A percentile compares a stretch with the other conserved stretches of the same genome.
Conservation (phyloP, 257 asterid species). For the Solanum dulcamara region DNA sequence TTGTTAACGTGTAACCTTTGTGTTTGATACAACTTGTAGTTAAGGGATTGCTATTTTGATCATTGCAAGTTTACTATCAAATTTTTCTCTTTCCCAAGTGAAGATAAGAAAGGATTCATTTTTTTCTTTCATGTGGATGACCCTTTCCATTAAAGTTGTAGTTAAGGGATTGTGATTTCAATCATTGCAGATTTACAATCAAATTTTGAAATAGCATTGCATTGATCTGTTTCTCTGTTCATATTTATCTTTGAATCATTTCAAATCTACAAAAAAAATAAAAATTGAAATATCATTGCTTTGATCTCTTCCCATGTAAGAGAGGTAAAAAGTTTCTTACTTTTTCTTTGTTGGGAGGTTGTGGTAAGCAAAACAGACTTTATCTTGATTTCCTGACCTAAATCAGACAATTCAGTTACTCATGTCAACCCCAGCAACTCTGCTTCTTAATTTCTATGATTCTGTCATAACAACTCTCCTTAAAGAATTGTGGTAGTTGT, state of each 20-base stretch:
- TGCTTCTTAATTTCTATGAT: not conserved
- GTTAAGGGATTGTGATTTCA: not conserved
- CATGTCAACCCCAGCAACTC: not conserved
- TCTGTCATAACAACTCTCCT: not conserved
- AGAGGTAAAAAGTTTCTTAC: not conserved
- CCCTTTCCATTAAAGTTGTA: not conserved
- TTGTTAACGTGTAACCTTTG: not conserved
- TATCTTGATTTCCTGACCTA: not conserved
- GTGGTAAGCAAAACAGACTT: not conserved
- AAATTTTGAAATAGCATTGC: no score
- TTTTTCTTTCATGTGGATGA: not conserved
- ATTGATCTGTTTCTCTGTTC: no score
- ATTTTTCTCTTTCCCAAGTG: not conserved
- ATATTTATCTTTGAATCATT: no score
- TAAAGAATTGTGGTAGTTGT: not conserved
- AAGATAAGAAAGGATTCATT: not conserved
- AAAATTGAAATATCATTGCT: not conserved
- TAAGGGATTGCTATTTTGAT: not conserved
- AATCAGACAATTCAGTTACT: not conserved
- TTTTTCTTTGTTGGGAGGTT: not conserved
- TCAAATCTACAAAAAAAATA: no score
- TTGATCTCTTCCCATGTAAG: not conserved
- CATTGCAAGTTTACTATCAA: not conserved
- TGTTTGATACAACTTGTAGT: not conserved
- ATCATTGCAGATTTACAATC: no score